These are phyloP conservation scores for Tremellales sp. DNA, from an alignment of 1,284 basidiomycete species.

Conservation along the genomic window DNA sequence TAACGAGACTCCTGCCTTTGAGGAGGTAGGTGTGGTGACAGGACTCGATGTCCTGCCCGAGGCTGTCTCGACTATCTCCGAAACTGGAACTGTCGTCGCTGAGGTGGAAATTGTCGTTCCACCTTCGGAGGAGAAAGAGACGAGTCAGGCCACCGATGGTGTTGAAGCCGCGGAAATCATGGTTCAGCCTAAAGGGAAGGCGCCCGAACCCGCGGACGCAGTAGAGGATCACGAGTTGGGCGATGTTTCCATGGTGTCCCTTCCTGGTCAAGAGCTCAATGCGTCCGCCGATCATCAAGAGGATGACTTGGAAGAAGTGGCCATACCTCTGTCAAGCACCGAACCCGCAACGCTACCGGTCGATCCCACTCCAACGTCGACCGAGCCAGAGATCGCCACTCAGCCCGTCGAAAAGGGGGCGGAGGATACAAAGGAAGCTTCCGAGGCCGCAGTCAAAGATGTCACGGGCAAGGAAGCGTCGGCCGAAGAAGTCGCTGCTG, in stretches of 20 bases:
- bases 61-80: constrained; percentile 5
- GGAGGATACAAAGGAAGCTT: background rate
- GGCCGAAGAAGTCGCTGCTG: constrained; percentile 21
- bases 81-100: constrained; percentile 1
- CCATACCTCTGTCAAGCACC: too few relatives aligned
- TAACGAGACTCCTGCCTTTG: too few relatives aligned
- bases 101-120: too few relatives aligned
- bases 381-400: too few relatives aligned
- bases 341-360: too few relatives aligned
- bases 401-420: constrained; percentile 5
- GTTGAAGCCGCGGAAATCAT: constrained; percentile 10
- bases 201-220: background rate
- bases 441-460: background rate
- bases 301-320: too few relatives aligned
- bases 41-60: constrained; percentile 53
- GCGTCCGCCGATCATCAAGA: too few relatives aligned
- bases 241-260: constrained; percentile 40
- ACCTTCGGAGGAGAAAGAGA: background rate
- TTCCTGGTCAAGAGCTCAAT: too few relatives aligned
- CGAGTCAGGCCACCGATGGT: constrained; percentile 9
- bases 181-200: constrained; percentile 5
- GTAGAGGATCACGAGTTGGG: constrained; percentile 13
- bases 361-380: too few relatives aligned
- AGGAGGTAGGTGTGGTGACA: constrained; percentile 22
- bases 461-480: constrained; percentile 14